These are phyloP conservation scores for Colletotrichum cuscutae DNA, from an alignment of 2,329 filamentous ascomycete genomes.

Conservation along the genomic window DNA sequence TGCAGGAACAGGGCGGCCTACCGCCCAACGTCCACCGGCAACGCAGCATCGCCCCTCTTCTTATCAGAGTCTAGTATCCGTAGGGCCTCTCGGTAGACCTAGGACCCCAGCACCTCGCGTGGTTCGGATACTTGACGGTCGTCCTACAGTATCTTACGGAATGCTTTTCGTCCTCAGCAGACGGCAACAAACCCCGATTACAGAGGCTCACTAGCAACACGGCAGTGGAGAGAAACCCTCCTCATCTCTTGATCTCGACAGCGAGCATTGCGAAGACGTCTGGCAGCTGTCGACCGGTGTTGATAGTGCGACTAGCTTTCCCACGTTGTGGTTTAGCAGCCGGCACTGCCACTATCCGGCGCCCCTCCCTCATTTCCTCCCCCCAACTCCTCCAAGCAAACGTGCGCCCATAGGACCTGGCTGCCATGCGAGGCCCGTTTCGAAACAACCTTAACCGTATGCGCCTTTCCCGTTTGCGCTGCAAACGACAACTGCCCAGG, in stretches of 20 bases:
- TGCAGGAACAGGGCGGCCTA: constrained; percentile 21
- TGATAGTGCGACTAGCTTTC: constrained; percentile 2
- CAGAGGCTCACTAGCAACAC: constrained; percentile 1
- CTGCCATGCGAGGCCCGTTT: constrained; percentile 29
- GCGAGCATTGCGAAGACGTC: not conserved
- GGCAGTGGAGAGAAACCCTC: not conserved
- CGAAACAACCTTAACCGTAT: constrained; percentile 32
- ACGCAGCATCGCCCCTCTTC: constrained; percentile 34
- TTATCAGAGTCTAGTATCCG: constrained; percentile 18
- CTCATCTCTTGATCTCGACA: not conserved
- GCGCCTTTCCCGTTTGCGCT: constrained; percentile 17
- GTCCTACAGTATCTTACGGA: not conserved
- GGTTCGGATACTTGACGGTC: not conserved
- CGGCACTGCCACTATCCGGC: constrained; percentile 18
- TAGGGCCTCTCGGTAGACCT: constrained; percentile 4
- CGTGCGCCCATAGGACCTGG: constrained; percentile 18
- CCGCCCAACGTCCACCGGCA: constrained; percentile 23
- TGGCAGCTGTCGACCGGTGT: not conserved
- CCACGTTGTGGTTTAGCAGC: constrained; percentile 18
- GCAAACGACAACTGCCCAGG: not conserved
- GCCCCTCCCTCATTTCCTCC: constrained; percentile 30
- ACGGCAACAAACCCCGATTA: not conserved
- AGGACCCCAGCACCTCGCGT: constrained; percentile 9
- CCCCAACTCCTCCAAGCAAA: constrained; percentile 8
- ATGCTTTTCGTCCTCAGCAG: not conserved